These are phyloP conservation scores for Beauveria sp. DNA, from an alignment of 2,329 filamentous ascomycete species.

Conservation along the genomic window DNA sequence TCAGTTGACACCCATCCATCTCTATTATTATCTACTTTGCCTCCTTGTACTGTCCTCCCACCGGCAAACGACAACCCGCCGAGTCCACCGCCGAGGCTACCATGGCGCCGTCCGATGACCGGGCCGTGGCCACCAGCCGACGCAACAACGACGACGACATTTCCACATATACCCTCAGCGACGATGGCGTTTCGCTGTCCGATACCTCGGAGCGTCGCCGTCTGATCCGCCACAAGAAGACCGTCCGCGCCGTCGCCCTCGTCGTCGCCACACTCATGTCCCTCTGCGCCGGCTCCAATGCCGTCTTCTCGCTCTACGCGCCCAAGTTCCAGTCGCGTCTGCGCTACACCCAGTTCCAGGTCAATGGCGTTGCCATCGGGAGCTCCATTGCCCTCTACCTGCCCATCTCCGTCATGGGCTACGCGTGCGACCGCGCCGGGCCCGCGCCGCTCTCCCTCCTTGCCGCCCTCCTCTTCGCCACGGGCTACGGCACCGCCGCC, in stretches of 20 bases:
- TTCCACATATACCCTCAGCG: slow-evolving; percentile 11
- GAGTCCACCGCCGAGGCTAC: background rate
- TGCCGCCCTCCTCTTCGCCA: slow-evolving; percentile 65
- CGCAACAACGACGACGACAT: slow-evolving; percentile 5
- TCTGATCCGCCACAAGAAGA: slow-evolving; percentile 21
- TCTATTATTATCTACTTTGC: too few relatives aligned
- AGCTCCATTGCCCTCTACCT: slow-evolving; percentile 87
- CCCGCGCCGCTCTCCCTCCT: slow-evolving; percentile 69
- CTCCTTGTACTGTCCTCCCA: background rate
- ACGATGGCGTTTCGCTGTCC: background rate
- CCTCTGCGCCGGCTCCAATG: slow-evolving; percentile 84
- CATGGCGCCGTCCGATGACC: slow-evolving; percentile 4
- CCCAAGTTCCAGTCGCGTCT: slow-evolving; percentile 81
- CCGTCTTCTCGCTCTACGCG: slow-evolving; percentile 89
- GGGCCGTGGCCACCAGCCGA: background rate
- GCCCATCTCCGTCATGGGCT: slow-evolving; percentile 83
- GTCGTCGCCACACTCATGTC: slow-evolving; percentile 46
- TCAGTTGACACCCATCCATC: too few relatives aligned
- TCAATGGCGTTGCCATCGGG: slow-evolving; percentile 82
- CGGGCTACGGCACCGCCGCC: slow-evolving; percentile 78
- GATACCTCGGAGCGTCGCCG: slow-evolving; percentile 16
- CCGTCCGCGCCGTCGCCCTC: slow-evolving; percentile 42
- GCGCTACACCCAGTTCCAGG: slow-evolving; percentile 82
- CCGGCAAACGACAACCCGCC: background rate
- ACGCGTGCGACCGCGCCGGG: slow-evolving; percentile 82